phyloP scores from a whole-genome alignment of 2,329 filamentous ascomycete species.

The Curvularia sp. region DNA sequence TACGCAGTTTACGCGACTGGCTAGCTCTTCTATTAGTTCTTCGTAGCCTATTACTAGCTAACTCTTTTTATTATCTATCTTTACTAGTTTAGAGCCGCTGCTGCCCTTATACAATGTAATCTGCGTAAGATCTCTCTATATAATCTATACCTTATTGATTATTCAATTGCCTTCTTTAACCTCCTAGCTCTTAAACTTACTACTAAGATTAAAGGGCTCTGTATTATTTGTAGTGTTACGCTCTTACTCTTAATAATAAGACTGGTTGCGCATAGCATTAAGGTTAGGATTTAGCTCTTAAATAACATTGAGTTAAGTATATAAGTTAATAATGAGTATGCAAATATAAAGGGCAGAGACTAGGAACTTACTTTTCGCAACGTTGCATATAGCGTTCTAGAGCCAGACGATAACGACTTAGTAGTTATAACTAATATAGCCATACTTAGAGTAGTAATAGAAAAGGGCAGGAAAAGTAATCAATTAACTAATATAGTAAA shows the following conservation, averaged over 20 bases:
- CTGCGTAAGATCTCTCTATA: constrained; percentile 50
- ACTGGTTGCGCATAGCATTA: constrained; percentile 60
- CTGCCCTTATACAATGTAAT: constrained; percentile 46
- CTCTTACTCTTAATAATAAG: constrained; percentile 59
- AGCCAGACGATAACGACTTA: constrained; percentile 50
- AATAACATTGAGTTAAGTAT: constrained; percentile 63
- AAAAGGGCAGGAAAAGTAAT: constrained; percentile 10
- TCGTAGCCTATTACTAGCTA: constrained; percentile 53
- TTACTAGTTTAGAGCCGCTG: constrained; percentile 55
- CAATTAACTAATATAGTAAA: constrained; percentile 37
- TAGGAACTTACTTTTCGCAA: constrained; percentile 59
- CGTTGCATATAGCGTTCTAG: constrained; percentile 36
- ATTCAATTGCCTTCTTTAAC: constrained; percentile 60
- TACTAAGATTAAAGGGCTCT: constrained; percentile 60
- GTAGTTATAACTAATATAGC: constrained; percentile 56
- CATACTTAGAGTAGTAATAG: constrained; percentile 54
- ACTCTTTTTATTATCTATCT: constrained; percentile 54
- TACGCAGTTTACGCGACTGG: constrained; percentile 60
- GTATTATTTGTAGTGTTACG: constrained; percentile 61
- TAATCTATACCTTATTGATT: constrained; percentile 59
- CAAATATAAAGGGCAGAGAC: constrained; percentile 62
- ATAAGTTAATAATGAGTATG: constrained; percentile 61
- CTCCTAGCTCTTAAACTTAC: constrained; percentile 63
- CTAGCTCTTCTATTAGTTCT: constrained; percentile 60
- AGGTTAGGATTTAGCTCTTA: constrained; percentile 61